A percentile compares a stretch with the other conserved stretches of the same genome.
phyloP scores from a whole-genome alignment of 192 early-diverging fungal species.

The Coemansia javaensis region DNA sequence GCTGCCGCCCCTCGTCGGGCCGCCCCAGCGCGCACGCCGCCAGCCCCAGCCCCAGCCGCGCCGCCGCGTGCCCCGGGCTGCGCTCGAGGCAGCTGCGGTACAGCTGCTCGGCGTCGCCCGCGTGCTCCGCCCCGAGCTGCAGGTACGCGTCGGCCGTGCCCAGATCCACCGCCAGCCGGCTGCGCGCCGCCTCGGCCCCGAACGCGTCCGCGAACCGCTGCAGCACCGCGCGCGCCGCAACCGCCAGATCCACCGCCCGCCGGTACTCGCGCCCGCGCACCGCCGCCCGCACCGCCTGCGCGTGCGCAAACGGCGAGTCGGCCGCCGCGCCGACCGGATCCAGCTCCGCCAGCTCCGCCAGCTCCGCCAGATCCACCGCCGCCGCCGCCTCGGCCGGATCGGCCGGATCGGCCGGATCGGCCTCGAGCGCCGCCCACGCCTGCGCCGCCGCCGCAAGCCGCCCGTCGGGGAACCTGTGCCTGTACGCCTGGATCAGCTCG shows the following conservation, averaged over 20 bases:
- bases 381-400: too few species aligned
- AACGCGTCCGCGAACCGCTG: conserved; percentile 6
- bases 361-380: background rate
- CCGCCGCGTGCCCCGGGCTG: conserved; percentile 39
- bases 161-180: conserved; percentile 53
- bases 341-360: conserved; percentile 13
- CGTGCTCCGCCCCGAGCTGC: conserved; percentile 53
- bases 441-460: conserved; percentile 7
- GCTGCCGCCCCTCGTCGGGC: conserved; percentile 53
- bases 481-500: conserved; percentile 6
- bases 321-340: conserved; percentile 5
- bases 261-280: conserved; percentile 5
- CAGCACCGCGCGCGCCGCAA: conserved; percentile 9
- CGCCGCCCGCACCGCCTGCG: conserved; percentile 11
- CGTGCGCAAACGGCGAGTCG: conserved; percentile 37
- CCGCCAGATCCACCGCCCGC: conserved; percentile 12
- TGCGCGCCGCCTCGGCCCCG: conserved; percentile 22
- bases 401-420: background rate
- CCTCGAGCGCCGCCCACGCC: conserved; percentile 9
- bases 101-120: conserved; percentile 51
- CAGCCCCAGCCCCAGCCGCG: conserved; percentile 51
- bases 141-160: conserved; percentile 60
- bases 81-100: conserved; percentile 54
- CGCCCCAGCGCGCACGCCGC: conserved; percentile 51
- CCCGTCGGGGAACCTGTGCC: conserved; percentile 10